A percentile compares a stretch with the other conserved stretches of the same genome.
These are phyloP conservation scores for Francoa sonchifolia DNA, from an alignment of 441 rosid species.

Conservation along the genomic window DNA sequence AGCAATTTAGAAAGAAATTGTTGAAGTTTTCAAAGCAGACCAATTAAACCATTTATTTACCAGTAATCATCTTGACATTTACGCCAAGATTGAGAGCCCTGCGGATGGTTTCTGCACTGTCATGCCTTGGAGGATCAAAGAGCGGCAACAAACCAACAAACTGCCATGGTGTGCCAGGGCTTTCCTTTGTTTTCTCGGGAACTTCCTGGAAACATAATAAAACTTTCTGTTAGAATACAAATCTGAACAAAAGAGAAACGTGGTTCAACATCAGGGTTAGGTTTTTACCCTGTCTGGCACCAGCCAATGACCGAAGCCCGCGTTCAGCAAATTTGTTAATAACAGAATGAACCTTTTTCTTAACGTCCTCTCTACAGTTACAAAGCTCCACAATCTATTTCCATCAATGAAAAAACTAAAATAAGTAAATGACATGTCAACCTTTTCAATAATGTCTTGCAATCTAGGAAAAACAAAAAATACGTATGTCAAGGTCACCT, in stretches of 20 bases:
- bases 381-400: constrained; percentile 55
- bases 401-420: constrained; percentile 7
- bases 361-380: constrained; percentile 57
- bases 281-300: constrained; percentile 41
- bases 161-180: constrained; percentile 56
- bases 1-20: constrained; percentile 2
- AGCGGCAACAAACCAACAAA: constrained; percentile 61
- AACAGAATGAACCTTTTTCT: constrained; percentile 42
- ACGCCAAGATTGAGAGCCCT: constrained; percentile 91
- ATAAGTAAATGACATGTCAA: background rate
- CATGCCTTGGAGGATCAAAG: constrained; percentile 74
- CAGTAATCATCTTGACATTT: constrained; percentile 96
- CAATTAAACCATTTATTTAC: constrained; percentile 17
- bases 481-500: constrained; percentile 28
- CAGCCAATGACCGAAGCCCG: constrained; percentile 69
- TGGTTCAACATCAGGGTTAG: background rate
- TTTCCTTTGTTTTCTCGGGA: constrained; percentile 50
- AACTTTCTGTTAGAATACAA: background rate
- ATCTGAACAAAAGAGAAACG: no score
- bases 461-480: background rate
- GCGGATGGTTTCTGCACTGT: no score
- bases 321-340: no score
- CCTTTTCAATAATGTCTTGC: background rate
- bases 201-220: constrained; percentile 26
- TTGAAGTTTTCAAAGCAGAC: background rate